phyloP scores from a whole-genome alignment of 129 eudicot genomes.

The Flaveria trinervia region DNA sequence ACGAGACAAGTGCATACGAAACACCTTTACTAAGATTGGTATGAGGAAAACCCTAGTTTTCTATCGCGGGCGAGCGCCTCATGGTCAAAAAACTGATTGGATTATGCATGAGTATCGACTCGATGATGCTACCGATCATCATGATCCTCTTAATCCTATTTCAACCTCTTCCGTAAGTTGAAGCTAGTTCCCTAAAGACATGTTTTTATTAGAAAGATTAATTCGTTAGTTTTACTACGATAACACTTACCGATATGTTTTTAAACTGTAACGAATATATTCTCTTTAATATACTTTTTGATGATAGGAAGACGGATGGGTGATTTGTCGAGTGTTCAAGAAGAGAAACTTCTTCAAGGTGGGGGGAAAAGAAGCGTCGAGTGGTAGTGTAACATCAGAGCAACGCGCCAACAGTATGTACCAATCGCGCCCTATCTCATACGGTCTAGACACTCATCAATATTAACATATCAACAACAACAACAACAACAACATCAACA shows the following conservation, averaged over 20 bases:
- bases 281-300: too few relatives aligned
- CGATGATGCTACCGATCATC: constrained; percentile 61
- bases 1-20: constrained; percentile 82
- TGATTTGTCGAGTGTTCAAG: constrained; percentile 85
- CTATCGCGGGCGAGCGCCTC: constrained; percentile 92
- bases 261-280: too few relatives aligned
- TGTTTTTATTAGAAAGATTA: too few relatives aligned
- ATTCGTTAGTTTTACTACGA: too few relatives aligned
- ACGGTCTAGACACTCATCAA: constrained; percentile 35
- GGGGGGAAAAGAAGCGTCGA: constrained; percentile 50
- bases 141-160: constrained; percentile 54
- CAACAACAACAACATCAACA: constrained; percentile 46
- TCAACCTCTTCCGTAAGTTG: constrained; percentile 37
- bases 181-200: neutral
- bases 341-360: constrained; percentile 81
- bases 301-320: constrained; percentile 91
- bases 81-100: constrained; percentile 97
- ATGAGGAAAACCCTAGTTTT: constrained; percentile 95
- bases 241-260: too few relatives aligned
- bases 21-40: constrained; percentile 80
- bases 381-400: constrained; percentile 39
- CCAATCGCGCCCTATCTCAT: constrained; percentile 38
- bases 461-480: constrained; percentile 46
- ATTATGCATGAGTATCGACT: constrained; percentile 95
- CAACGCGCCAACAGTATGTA: constrained; percentile 40